Base-by-base conservation (phyloP, 139 green algal species). In the Closterium sp. region DNA sequence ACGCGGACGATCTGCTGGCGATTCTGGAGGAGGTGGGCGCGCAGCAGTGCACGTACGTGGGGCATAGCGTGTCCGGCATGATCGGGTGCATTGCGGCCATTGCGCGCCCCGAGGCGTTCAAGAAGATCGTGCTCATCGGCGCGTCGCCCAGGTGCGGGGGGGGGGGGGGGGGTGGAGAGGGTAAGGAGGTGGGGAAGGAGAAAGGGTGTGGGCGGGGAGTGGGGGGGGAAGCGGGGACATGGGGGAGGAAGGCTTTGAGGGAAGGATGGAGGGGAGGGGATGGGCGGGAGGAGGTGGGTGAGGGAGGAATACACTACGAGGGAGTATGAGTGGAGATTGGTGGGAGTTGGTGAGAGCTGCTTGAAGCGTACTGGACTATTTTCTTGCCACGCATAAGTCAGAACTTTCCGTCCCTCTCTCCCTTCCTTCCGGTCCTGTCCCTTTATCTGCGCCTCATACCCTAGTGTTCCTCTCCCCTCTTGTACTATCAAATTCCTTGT, bases 61-160 rank as follows among this genome's bases (percentile, higher is more conserved):
- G 92, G 13, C 92, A 94, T 34, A 94, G 90, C 31, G 89, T 93
- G 24, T 94, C 92, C 1, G 92, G 92, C 29, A 94, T 94, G 92
- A 94, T 94, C 31, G 92, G 92, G 9, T 91, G 27, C 27, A 70
- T 94, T 24, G 92, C 92, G 2, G 91, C 89, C 11, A 86, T 93
- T 1, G 34, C 91, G 34, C 88, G 79, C 6, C 90, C 90, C n/a
- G 45, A 45, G 9, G 19, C 90, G 42, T 93, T 93, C 79, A 32
- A 30, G 30, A 93, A 93, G 85, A 91, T 93, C 2, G 90, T 93
- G 11, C 88, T 85, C 29, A 91, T 93, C 11, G 88, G 34, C 19
- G 90, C 90, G 29, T 93, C 90, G 13, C 90, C 90, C 50, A 93
- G 90, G 90, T 93, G 32, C 11, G 30, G 30, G 9, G 50, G 45